Evolutionary conservation across 352 stramenopile species (phyloP).

Genomic region (Phytopythium montanum): DNA sequence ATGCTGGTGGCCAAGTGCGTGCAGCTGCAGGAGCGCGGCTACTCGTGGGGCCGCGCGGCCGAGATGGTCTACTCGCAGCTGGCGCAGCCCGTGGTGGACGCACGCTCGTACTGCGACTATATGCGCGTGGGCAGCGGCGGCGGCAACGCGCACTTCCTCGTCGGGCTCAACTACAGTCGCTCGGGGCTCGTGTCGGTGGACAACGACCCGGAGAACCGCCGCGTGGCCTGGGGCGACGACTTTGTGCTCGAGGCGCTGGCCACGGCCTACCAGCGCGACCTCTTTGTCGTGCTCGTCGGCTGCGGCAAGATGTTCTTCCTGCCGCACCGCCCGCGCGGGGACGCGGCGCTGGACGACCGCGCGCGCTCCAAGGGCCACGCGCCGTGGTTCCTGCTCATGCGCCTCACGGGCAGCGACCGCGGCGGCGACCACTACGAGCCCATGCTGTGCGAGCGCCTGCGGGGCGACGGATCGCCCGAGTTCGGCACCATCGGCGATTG

Average conservation of each 20-base stretch:
- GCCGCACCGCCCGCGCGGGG: conserved; percentile 60
- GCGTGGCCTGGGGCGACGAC: conserved; percentile 87
- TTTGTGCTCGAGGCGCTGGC: conserved; percentile 81
- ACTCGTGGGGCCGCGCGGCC: conserved; percentile 70
- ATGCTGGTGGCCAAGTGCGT: conserved; percentile 74
- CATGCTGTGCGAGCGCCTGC: conserved; percentile 82
- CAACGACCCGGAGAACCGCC: conserved; percentile 67
- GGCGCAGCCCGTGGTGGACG: conserved; percentile 65
- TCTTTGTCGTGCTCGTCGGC: conserved; percentile 86
- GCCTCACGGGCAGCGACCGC: conserved; percentile 78
- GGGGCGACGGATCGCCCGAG: conserved; percentile 76
- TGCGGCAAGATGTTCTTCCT: conserved; percentile 89
- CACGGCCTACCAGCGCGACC: conserved; percentile 84
- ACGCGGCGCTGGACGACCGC: conserved; percentile 35
- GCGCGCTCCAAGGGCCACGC: conserved; percentile 71
- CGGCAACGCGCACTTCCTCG: conserved; percentile 74
- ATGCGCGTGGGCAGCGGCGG: conserved; percentile 76
- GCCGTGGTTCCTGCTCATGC: conserved; percentile 88
- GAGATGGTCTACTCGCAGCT: conserved; percentile 77
- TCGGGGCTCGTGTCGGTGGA: conserved; percentile 79
- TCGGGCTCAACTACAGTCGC: conserved; percentile 79
- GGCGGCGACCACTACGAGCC: conserved; percentile 87
- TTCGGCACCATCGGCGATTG: conserved; percentile 83
- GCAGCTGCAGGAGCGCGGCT: conserved; percentile 74
- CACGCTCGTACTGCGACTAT: conserved; percentile 82